Evolutionary conservation across 495 filamentous ascomycete genomes (phyloP), one percentile per base, ranked within the genome.

Genomic region (Apodospora peruviana): DNA sequence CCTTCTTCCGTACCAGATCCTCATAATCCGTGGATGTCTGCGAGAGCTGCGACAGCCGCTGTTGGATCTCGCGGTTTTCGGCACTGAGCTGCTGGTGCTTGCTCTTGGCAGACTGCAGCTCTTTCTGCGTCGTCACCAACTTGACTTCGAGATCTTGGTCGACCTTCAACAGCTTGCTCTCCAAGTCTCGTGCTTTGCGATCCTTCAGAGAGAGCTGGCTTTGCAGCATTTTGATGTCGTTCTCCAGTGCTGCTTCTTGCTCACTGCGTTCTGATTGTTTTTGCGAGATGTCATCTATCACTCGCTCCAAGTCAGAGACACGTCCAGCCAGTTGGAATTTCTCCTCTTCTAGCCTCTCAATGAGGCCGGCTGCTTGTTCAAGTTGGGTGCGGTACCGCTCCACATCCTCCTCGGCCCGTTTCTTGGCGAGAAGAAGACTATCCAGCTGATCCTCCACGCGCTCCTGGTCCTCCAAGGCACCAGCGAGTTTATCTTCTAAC

Each of bases 391-490:
- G 79, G 58, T 83, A 88, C 42, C 81, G 73, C 35, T 95, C 83
- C 2, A 90, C 81, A 47, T 96, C 83, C 18, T 90, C 84, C 58
- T 97, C 91, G 0, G 87, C 84, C 41, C 81, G 87, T 68, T 88
- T 94, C 68, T 95, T 96, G 2, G 91, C 90, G 22, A 84, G 79
- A 22, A 99, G 83, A 18, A 97, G 73, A 45, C 85, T 83, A 64
- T 99, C 94, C 0, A 99, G 74, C 61, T 97, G 90, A 38, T 90
- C 87, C 63, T 99, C 94, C 2, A 97, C 79, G 24, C 81, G 82
- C 60, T 97, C 94, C 65, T 97, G 93, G 55, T 99, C 94, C 16
- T 95, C 86, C 40, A 96, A 77, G n/a, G 93, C 91, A 25, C 84
- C 93, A 11, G 89, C 79, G 18, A 99, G 74, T 68, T 97, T 96